These are phyloP conservation scores for Fonsecaea multimorphosa DNA, from an alignment of 2,329 filamentous ascomycete species.

Conservation along the genomic window DNA sequence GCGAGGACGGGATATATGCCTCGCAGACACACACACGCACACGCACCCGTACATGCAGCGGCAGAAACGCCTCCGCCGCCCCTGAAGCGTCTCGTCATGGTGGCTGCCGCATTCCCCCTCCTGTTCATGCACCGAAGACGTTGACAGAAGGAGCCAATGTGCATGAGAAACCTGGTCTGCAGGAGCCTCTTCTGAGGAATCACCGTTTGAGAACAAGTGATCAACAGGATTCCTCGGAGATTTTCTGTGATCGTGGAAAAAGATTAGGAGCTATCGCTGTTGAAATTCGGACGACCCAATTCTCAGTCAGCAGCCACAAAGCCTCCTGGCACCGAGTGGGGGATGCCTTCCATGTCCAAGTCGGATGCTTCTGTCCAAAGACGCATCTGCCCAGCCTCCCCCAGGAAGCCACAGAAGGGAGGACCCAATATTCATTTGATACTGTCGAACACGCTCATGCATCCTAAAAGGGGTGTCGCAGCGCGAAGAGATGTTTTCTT, in stretches of 20 bases:
- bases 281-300: background rate
- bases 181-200: constrained; percentile 20
- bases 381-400: background rate
- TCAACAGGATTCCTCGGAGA: background rate
- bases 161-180: background rate
- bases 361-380: background rate
- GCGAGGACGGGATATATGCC: background rate
- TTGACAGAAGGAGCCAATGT: constrained; percentile 11
- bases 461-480: background rate
- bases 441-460: background rate
- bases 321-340: background rate
- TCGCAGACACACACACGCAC: background rate
- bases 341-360: constrained; percentile 8
- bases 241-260: background rate
- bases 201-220: constrained; percentile 15
- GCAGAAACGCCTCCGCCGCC: constrained; percentile 16
- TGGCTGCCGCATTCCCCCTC: constrained; percentile 22
- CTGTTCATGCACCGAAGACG: constrained; percentile 26
- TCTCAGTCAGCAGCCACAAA: constrained; percentile 22
- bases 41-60: background rate
- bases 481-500: background rate
- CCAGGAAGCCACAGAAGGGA: background rate
- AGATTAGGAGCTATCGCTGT: background rate
- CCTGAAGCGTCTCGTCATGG: constrained; percentile 3
- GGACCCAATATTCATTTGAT: background rate